Evolutionary conservation across 768 basidiomycete genomes (phyloP), one percentile per base, ranked within the genome.

Genomic region (Kwoniella sp.): DNA sequence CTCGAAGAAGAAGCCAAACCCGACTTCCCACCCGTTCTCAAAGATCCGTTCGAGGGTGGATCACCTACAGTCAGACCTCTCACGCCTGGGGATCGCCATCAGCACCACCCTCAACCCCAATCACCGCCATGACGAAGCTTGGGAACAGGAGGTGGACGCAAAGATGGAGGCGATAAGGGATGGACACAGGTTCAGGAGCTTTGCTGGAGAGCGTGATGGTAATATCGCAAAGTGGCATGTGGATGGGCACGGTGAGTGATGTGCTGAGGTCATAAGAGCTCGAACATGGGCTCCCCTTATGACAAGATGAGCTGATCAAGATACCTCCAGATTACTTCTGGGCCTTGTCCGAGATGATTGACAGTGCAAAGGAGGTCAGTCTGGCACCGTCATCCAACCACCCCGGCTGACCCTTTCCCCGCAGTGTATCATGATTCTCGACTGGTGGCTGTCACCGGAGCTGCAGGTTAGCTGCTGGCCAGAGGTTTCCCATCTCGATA

Each of bases 221-320:
- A 91, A 91, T 69, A 76, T 78, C 28, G 84, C 87, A 37, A 96
- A 95, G 76, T 96, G 85, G 84, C 89, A 91, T 69, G 80, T 93
- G 40, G 92, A 93, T 63, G 93, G 93, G 0, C 89, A 95, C 51
- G 70, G 69, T 68, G 23, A 50, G 66, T 58, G 26, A n/a, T n/a
- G n/a, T n/a, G n/a, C n/a, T n/a, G n/a, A n/a, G n/a, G n/a, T n/a
- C n/a, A n/a, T n/a, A n/a, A n/a, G 19, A 3, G 2, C 23, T 45
- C 25, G 14, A 39, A 23, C 14, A 25, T 14, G 33, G 20, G 6
- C 9, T 39, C 14, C 12, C 10, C 3, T 36, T n/a, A 22, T 45
- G 51, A 36, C 4, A 25, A 29, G 6, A 10, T 9, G 44, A 31
- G 31, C 27, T 36, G 25, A 37, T 46, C 36, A 20, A n/a, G 26